phyloP scores from a whole-genome alignment of 345 rosid species.

The Leavenworthia alabamica region DNA sequence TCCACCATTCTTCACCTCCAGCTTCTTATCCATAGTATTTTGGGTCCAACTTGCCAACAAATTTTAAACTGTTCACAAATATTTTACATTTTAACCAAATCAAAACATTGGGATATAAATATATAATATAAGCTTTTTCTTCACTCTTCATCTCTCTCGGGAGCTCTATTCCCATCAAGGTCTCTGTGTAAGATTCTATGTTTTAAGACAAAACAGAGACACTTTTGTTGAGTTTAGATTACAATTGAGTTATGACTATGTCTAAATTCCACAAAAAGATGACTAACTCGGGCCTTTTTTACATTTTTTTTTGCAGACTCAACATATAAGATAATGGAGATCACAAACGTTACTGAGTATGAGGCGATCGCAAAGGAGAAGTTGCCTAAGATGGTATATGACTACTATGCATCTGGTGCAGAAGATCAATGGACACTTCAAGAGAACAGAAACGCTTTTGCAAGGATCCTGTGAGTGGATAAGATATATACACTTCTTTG shows the following conservation, averaged over 20 bases:
- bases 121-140: slow-evolving; percentile 2
- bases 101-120: background rate
- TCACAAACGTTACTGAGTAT: slow-evolving; percentile 68
- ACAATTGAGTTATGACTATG: no score
- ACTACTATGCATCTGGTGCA: slow-evolving; percentile 80
- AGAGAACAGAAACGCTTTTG: slow-evolving; percentile 65
- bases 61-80: background rate
- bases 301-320: no score
- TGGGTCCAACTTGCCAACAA: background rate
- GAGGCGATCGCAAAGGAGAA: slow-evolving; percentile 61
- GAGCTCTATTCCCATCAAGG: slow-evolving; percentile 11
- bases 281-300: no score
- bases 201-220: no score
- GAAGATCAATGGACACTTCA: slow-evolving; percentile 72
- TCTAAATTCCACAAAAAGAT: no score
- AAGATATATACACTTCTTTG: background rate
- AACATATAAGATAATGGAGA: slow-evolving; percentile 46
- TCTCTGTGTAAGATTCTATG: slow-evolving; percentile 2
- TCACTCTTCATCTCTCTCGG: slow-evolving; percentile 4
- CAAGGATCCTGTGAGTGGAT: slow-evolving; percentile 60
- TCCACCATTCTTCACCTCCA: slow-evolving; percentile 47
- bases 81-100: background rate
- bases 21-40: slow-evolving; percentile 46
- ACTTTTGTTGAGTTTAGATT: no score
- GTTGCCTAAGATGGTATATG: slow-evolving; percentile 72